Conservation (phyloP, 2,329 filamentous ascomycete species). For the Tympanopsis confertula region DNA sequence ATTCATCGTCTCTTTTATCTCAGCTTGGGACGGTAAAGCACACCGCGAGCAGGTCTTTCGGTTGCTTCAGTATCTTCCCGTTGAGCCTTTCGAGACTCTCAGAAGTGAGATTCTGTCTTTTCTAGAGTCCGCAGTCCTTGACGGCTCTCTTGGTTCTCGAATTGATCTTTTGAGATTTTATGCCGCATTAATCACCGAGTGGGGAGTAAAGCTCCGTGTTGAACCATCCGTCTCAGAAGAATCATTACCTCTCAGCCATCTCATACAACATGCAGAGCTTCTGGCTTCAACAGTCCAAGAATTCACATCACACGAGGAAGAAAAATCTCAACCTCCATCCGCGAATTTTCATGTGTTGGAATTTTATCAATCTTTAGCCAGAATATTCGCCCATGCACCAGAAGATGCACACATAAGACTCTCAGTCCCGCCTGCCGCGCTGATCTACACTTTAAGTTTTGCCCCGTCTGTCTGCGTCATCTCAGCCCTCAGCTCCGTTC, state of each 20-base stretch:
- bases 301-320: conserved; percentile 3
- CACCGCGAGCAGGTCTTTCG: conserved; percentile 17
- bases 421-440: conserved; percentile 28
- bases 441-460: conserved; percentile 31
- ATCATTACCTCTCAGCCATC: conserved; percentile 11
- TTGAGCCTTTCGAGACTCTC: conserved; percentile 13
- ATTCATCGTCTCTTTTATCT: conserved; percentile 8
- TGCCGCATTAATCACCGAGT: conserved; percentile 28
- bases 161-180: conserved; percentile 30
- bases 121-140: neutral
- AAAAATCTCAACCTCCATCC: conserved; percentile 8
- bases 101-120: conserved; percentile 7
- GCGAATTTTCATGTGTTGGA: conserved; percentile 25
- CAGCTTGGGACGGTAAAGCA: conserved; percentile 22
- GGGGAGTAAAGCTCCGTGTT: conserved; percentile 20
- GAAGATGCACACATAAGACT: conserved; percentile 27
- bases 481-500: conserved; percentile 29
- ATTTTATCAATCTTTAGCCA: conserved; percentile 31
- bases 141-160: conserved; percentile 13
- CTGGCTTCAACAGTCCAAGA: conserved; percentile 22
- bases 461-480: conserved; percentile 26
- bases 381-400: conserved; percentile 21
- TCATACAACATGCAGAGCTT: conserved; percentile 18
- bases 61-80: conserved; percentile 11
- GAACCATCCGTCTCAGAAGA: conserved; percentile 12